Conservation (phyloP, 164 flowering plant genomes). For the Dillenia suffruticosa region DNA sequence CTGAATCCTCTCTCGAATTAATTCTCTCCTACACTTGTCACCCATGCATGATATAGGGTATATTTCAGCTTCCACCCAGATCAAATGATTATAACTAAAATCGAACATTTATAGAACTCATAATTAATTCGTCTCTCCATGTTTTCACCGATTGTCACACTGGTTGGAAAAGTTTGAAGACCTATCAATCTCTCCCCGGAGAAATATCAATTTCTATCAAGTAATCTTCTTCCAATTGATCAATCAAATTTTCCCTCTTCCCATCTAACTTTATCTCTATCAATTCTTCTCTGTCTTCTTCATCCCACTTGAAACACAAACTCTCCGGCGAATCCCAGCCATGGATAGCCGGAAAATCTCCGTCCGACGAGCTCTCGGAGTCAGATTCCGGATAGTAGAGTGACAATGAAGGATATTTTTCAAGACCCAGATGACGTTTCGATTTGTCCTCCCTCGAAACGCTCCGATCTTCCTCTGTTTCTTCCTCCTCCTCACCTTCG, state of each 20-base stretch:
- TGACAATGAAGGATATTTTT: slow-evolving; percentile 43
- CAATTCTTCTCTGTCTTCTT: slow-evolving; percentile 48
- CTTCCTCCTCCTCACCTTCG: slow-evolving; percentile 52
- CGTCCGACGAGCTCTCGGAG: slow-evolving; percentile 49
- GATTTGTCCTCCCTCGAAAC: slow-evolving; percentile 9
- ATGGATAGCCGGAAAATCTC: slow-evolving; percentile 24
- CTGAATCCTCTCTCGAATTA: not conserved
- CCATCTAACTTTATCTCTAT: slow-evolving; percentile 52
- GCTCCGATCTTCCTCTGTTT: slow-evolving; percentile 12
- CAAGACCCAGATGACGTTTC: slow-evolving; percentile 10
- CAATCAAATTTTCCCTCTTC: slow-evolving; percentile 7
- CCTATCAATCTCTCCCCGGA: slow-evolving; percentile 15
- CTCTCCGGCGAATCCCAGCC: slow-evolving; percentile 42
- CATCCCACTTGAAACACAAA: slow-evolving; percentile 43
- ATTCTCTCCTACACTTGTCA: not conserved
- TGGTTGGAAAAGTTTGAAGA: not conserved
- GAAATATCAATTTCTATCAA: slow-evolving; percentile 72
- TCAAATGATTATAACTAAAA: slow-evolving; percentile 11
- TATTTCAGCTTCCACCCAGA: too few species aligned
- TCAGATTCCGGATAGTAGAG: slow-evolving; percentile 59
- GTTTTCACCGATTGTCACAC: not conserved
- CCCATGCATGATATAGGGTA: too few species aligned
- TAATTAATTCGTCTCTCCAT: too few species aligned
- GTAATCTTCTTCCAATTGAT: slow-evolving; percentile 57
- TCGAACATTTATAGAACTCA: too few species aligned